Base-by-base conservation (phyloP, 1,284 basidiomycete species). In the Naganishia cerealis region DNA sequence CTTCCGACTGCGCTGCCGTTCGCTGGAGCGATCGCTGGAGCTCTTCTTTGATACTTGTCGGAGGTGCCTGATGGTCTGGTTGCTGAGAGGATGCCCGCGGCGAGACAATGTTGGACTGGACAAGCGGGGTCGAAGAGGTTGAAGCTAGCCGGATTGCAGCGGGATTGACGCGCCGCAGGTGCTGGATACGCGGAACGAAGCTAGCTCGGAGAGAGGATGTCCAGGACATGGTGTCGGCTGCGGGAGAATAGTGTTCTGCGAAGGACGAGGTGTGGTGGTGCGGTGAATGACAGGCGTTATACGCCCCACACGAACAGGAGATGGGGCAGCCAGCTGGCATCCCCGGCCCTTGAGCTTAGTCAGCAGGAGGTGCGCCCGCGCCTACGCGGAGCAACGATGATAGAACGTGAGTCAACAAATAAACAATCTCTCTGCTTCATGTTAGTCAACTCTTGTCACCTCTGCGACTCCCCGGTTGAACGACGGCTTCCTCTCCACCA, bases 331-430 rank as follows among this genome's bases (percentile, higher is more conserved):
- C 43, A 2, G 54, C 8, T 46, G 57, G 48, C 57, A 48, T 24
- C 59, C 58, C 3, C 9, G 15, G 6, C 29, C 29, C 29, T 2
- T 6, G 29, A 33, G 26, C 24, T 62, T 62, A 53, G 48, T 62
- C 46, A 62, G 59, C 59, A 9, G 21, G 21, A 2, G 59, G 59
- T 62, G 59, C 59, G 59, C 48, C 59, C 59, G 48, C 1, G 15
- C 16, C 16, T 3, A 24, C 1, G 8, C 13, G 46, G 10, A 24
- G n/a, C 9, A 16, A 29, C 39, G 0, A 39, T 0, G 57, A 59
- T 62, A 62, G 59, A 62, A 53, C 26, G 15, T 52, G 15, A 33
- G n/a, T 62, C 59, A 52, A 50, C 46, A 52, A 38, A 46, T 50
- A 42, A 50, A 40, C 42, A 33, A 61, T 61, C 33, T 10, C 46